phyloP scores from a whole-genome alignment of 352 stramenopile species.

The Thraustochytrium striatum region DNA sequence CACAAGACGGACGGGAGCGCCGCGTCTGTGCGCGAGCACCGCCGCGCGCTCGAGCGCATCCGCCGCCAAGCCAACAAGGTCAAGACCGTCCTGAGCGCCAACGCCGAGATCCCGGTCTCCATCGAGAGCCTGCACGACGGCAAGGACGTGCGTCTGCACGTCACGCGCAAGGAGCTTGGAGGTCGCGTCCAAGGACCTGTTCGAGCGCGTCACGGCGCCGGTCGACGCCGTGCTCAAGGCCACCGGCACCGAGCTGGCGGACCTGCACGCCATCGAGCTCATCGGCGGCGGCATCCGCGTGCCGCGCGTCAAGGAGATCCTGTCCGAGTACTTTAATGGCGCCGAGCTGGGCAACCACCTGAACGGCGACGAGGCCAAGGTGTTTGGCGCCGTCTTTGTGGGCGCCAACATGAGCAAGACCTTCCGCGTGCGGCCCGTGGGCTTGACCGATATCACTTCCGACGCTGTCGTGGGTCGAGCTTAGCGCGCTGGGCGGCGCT shows the following conservation, averaged over 20 bases:
- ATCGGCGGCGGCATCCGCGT: conserved; percentile 93
- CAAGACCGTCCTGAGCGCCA: conserved; percentile 94
- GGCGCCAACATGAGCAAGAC: conserved; percentile 90
- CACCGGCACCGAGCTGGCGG: conserved; percentile 64
- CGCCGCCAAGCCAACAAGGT: conserved; percentile 89
- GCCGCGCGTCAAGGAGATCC: conserved; percentile 82
- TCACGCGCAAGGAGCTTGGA: conserved; percentile 86
- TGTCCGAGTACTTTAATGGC: conserved; percentile 66
- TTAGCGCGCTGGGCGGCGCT: conserved; percentile 50
- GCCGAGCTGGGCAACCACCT: conserved; percentile 90
- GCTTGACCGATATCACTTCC: conserved; percentile 83
- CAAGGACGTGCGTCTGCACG: conserved; percentile 81
- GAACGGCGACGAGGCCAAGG: conserved; percentile 97
- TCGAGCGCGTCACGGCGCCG: conserved; percentile 73
- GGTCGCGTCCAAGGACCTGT: conserved; percentile 76
- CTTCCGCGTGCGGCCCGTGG: conserved; percentile 89
- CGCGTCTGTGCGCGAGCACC: conserved; percentile 74
- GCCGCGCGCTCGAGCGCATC: conserved; percentile 88
- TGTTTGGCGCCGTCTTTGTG: conserved; percentile 87
- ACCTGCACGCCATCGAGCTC: conserved; percentile 91
- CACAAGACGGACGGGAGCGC: conserved; percentile 60
- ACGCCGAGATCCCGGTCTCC: conserved; percentile 89
- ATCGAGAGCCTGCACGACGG: conserved; percentile 89
- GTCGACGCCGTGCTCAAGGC: conserved; percentile 76
- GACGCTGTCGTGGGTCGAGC: conserved; percentile 78